phyloP scores from a whole-genome alignment of 345 rosid genomes.

The Toxicodendron radicans region DNA sequence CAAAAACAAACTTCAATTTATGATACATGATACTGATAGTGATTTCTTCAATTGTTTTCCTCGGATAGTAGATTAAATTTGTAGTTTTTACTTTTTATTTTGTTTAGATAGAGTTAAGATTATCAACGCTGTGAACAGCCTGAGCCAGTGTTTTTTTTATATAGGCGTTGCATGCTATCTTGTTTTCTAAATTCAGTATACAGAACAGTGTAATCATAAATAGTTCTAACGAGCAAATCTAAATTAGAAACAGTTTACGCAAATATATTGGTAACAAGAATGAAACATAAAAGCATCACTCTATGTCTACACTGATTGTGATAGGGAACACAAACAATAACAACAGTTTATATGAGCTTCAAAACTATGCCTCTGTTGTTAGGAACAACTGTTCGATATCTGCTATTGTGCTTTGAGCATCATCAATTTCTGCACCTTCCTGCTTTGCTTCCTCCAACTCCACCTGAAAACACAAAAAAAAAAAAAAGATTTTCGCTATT shows the following conservation, averaged over 20 bases:
- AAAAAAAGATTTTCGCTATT: background rate
- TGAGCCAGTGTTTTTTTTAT: too few species aligned
- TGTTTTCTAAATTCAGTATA: too few species aligned
- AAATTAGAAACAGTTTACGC: background rate
- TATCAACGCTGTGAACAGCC: too few species aligned
- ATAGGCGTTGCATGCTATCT: too few species aligned
- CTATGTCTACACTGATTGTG: background rate
- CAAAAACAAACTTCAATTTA: background rate
- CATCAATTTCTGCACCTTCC: conserved; percentile 61
- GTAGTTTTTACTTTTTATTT: too few species aligned
- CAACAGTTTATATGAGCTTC: background rate
- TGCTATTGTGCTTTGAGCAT: conserved; percentile 59
- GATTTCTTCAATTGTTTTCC: too few species aligned
- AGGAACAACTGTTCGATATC: conserved; percentile 62
- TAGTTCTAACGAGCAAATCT: background rate
- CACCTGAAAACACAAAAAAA: conserved; percentile 33
- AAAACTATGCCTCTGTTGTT: conserved; percentile 49
- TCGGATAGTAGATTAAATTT: too few species aligned
- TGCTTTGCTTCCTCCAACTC: conserved; percentile 61
- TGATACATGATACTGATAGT: too few species aligned
- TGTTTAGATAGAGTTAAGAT: too few species aligned
- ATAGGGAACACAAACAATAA: background rate
- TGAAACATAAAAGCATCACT: conserved; percentile 11
- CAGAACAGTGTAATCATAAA: too few species aligned
- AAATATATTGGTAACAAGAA: background rate